Base-by-base conservation (phyloP, 192 early-diverging fungal genomes). In the Diversispora epigaea region DNA sequence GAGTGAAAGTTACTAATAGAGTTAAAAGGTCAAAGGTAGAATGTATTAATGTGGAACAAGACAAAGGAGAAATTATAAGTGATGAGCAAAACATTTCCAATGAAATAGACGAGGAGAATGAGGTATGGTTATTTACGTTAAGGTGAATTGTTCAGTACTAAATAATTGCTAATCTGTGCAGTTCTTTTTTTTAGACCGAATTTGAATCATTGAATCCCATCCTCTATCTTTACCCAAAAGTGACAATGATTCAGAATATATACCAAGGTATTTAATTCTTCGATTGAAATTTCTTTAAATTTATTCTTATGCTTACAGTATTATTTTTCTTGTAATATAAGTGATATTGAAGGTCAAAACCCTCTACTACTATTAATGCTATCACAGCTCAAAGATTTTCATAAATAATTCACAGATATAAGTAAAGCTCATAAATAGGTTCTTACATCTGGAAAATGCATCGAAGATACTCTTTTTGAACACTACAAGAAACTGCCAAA, bases 391-490 rank as follows among this genome's bases (percentile, higher is more conserved):
- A 39, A 61, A 40, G 25, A 44, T 73, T 73, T 73, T 58, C 17
- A 21, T 12, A 52, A 73, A 62, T 61, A 44, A 15, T 73, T 15
- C 55, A 25, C 17, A 47, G 32, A 73, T 19, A 73, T 73, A 55
- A 62, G 50, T 47, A 25, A 58, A 61, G 25, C 7, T 62, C 50
- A 73, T 58, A 73, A 73, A 58, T 73, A 55, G 71, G 46, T 62
- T 43, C 55, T 58, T 17, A n/a, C 45, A 45, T 45, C 40, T 58
- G 55, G 71, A 46, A 73, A 47, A 39, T 57, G 56, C 39, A 47
- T 58, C 56, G 71, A 73, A 58, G 71, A 73, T 58, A 62, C 46
- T 40, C 56, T 73, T 46, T 73, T 73, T 41, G 46, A 46, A 57
- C 19, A 57, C 40, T 73, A 45, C 46, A 73, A 58, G 56, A n/a